These are phyloP conservation scores for Tilletia indica DNA, from an alignment of 1,284 basidiomycete genomes.

Conservation along the genomic window DNA sequence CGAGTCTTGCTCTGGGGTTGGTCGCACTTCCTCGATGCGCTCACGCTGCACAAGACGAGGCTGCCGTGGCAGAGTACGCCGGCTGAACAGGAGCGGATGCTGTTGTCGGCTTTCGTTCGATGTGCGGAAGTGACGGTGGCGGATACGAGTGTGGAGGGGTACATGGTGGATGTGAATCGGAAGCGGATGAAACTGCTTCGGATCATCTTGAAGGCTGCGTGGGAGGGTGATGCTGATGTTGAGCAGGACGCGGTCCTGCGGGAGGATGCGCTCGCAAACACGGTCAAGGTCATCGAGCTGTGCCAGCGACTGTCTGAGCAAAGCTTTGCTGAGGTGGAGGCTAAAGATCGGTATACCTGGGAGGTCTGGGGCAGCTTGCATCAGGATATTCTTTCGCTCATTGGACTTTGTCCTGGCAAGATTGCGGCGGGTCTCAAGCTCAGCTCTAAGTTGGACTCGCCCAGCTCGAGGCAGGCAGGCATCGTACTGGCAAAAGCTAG, in stretches of 20 bases:
- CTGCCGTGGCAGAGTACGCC: slow-evolving; percentile 11
- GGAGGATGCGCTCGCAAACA: slow-evolving; percentile 1
- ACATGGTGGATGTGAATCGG: slow-evolving; percentile 14
- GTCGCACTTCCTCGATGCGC: slow-evolving; percentile 9
- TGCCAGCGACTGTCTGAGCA: slow-evolving; percentile 7
- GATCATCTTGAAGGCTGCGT: not conserved
- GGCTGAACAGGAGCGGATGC: not conserved
- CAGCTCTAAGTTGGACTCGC: not conserved
- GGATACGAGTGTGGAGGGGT: not conserved
- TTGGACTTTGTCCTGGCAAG: not conserved
- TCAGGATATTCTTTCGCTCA: not conserved
- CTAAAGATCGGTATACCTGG: not conserved
- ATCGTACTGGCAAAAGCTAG: not conserved
- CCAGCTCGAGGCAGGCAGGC: not conserved
- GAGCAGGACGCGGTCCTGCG: not conserved
- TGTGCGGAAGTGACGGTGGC: not conserved
- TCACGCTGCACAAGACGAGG: not conserved
- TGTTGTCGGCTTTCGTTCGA: not conserved
- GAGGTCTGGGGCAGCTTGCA: not conserved
- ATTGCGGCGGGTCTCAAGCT: not conserved
- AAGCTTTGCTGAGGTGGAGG: not conserved
- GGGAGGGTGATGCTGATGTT: not conserved
- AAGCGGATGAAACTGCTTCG: not conserved
- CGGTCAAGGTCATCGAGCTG: not conserved
- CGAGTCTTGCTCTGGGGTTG: slow-evolving; percentile 1